phyloP scores from a whole-genome alignment of 169 alveolate genomes.

The Cryptosporidium bovis region DNA sequence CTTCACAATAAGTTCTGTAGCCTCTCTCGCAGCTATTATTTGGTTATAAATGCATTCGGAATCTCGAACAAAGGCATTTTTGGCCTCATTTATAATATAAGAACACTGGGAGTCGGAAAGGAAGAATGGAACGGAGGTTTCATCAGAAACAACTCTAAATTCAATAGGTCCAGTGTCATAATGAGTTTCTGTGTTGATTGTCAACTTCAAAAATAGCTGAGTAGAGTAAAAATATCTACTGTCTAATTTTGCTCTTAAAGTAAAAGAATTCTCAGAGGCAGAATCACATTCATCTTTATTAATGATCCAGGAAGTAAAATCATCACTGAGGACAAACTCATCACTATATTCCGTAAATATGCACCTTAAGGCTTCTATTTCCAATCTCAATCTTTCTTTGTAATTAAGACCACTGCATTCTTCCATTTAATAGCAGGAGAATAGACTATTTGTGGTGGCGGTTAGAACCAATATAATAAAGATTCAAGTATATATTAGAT shows the following conservation, averaged over 20 bases:
- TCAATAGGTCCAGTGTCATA: conserved; percentile 6
- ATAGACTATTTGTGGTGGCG: too few relatives aligned
- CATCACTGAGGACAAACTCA: conserved; percentile 10
- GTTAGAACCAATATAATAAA: not conserved
- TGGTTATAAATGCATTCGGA: conserved; percentile 56
- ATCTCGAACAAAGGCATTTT: conserved; percentile 20
- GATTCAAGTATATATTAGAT: not conserved
- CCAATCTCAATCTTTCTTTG: conserved; percentile 15
- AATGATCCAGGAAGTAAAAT: conserved; percentile 10
- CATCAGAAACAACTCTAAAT: not conserved
- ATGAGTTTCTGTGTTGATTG: conserved; percentile 19
- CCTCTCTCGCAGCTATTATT: conserved; percentile 50
- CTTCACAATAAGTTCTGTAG: conserved; percentile 19
- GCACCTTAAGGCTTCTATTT: conserved; percentile 33
- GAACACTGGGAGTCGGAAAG: conserved; percentile 42
- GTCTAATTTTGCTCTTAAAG: conserved; percentile 11
- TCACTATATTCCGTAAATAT: conserved; percentile 12
- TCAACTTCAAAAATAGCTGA: conserved; percentile 25
- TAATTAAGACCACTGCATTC: not conserved
- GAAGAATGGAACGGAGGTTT: conserved; percentile 27
- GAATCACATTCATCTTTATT: not conserved
- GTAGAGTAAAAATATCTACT: conserved; percentile 29
- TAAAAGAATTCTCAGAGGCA: not conserved
- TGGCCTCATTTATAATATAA: conserved; percentile 8
- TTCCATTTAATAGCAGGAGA: too few relatives aligned